Base-by-base conservation (phyloP, 352 stramenopile species). In the Plasmopara viticola region DNA sequence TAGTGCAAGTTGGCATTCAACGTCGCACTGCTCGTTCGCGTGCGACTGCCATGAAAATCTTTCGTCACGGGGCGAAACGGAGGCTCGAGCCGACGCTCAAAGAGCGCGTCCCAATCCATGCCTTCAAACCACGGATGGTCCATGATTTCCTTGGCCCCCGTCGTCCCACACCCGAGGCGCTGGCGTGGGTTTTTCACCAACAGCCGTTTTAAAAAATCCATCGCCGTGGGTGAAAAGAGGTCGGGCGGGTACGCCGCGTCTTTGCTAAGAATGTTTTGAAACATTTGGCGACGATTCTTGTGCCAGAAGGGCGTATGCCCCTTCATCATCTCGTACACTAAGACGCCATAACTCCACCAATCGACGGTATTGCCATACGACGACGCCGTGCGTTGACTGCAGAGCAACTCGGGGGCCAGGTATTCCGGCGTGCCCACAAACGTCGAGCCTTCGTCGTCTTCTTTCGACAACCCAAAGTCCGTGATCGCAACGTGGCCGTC, bases 241-340 rank as follows among this genome's bases (percentile, higher is more conserved):
- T 66, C 74, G 6, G 62, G 37, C 38, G 68, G 58, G 58, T 84
- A 94, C 53, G 66, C 62, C 0, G 75, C 72, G 33, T 91, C 80
- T 43, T 86, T 84, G 12, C 71, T 73, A 29, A 91, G 47, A 44
- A 94, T 94, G 44, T 90, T 90, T 48, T 93, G 78, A 55, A 93
- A 93, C 80, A 95, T 92, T 62, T 83, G 62, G 25, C 72, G 69
- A 9, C 84, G 79, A 60, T 93, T 93, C 56, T 86, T 87, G 66
- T 91, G 72, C 66, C 70, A 92, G 34, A 91, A 95, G 18, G 84
- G 84, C 37, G 83, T 90, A 44, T 88, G 72, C 15, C 84, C 84
- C 48, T 76, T 63, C 40, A 95, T 90, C 84, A 95, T 95, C 53
- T 95, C 84, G 62, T 91, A 95, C 18, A 95, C 64, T 7, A 95